Evolutionary conservation across 257 asterid species (phyloP).

Genomic region (Mitragyna speciosa): DNA sequence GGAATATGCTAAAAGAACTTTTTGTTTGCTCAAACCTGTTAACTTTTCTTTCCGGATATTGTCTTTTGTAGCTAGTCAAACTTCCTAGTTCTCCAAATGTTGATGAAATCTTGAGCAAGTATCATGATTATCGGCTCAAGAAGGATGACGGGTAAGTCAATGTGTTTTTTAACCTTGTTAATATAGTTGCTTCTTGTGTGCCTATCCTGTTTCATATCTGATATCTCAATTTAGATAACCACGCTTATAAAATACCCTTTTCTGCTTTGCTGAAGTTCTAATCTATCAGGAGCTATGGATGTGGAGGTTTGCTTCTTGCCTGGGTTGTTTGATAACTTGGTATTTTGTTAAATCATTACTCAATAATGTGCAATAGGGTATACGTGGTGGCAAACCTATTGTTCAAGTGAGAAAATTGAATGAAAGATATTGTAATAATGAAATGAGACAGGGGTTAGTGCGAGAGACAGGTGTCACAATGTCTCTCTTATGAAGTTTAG

Average conservation of each 20-base stretch:
- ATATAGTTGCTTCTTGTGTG: neutral
- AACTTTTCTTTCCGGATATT: conserved; percentile 12
- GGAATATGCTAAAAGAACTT: no score
- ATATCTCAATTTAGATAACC: neutral
- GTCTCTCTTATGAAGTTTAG: neutral
- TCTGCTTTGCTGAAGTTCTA: neutral
- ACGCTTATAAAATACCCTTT: neutral
- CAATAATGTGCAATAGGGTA: neutral
- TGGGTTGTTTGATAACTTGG: neutral
- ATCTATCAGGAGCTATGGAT: neutral
- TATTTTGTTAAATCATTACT: neutral
- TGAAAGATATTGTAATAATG: neutral
- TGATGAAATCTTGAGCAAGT: conserved; percentile 55
- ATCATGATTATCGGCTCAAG: conserved; percentile 47
- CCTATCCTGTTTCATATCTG: neutral
- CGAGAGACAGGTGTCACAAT: neutral
- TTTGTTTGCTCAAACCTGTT: conserved; percentile 4
- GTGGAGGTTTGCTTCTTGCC: neutral
- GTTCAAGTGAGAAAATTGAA: neutral
- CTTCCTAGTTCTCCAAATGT: conserved; percentile 77
- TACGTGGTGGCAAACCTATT: neutral
- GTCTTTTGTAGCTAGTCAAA: conserved; percentile 60
- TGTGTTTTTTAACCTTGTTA: neutral
- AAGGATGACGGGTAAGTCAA: conserved; percentile 58
- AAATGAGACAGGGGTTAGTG: neutral